phyloP scores from a whole-genome alignment of 2,329 filamentous ascomycete species.

The Cladosporium velox region DNA sequence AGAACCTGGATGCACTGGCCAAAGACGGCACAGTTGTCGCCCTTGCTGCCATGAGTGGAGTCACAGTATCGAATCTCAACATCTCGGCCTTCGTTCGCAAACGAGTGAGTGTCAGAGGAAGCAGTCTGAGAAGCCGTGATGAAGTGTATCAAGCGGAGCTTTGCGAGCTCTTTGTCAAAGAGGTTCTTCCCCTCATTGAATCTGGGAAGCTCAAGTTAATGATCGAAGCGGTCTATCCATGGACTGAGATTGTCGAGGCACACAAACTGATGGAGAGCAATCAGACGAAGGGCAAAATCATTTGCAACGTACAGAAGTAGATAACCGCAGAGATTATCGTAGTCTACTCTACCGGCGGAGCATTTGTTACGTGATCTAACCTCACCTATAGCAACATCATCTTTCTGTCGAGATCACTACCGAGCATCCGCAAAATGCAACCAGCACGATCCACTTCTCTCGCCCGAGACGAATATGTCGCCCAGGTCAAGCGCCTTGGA shows the following conservation, averaged over 20 bases:
- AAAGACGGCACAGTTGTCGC: not conserved
- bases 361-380: not conserved
- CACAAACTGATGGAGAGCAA: not conserved
- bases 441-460: constrained; percentile 23
- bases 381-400: not conserved
- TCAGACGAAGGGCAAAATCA: not conserved
- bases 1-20: not conserved
- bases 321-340: not conserved
- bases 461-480: constrained; percentile 24
- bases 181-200: not conserved
- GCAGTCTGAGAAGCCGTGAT: not conserved
- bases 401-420: not conserved
- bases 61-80: not conserved
- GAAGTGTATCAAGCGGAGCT: not conserved
- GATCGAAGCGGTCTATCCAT: not conserved
- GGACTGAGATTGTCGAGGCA: not conserved
- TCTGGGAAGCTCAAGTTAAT: not conserved
- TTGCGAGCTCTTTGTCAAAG: not conserved
- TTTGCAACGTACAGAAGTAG: not conserved
- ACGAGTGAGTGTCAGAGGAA: not conserved
- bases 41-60: not conserved
- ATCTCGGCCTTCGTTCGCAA: not conserved
- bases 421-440: constrained; percentile 8
- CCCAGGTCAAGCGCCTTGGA: constrained; percentile 18
- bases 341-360: not conserved